A percentile compares a stretch with the other conserved stretches of the same genome.
These are phyloP conservation scores for Orbilia oligospora DNA, from an alignment of 2,329 filamentous ascomycete genomes.

Conservation along the genomic window DNA sequence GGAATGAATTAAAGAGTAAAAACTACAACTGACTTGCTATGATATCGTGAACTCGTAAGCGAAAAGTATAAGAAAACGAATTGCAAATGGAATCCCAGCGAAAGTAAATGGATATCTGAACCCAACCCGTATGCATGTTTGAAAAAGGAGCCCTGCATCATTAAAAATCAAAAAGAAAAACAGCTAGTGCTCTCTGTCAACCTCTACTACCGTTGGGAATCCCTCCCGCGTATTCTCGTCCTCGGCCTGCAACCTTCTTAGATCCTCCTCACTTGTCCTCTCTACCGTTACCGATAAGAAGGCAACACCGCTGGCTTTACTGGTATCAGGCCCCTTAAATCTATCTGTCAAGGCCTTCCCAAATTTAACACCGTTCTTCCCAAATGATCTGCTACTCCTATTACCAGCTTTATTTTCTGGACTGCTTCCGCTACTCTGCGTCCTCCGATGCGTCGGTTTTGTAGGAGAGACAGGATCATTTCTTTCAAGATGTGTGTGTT, in stretches of 20 bases:
- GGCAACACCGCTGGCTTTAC: constrained; percentile 9
- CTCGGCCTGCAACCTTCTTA: constrained; percentile 29
- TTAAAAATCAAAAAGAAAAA: not conserved
- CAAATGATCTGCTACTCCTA: constrained; percentile 28
- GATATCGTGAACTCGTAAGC: constrained; percentile 4
- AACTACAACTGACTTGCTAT: constrained; percentile 4
- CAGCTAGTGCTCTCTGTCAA: not conserved
- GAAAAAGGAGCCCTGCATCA: not conserved
- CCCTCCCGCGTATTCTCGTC: constrained; percentile 37
- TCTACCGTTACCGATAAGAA: constrained; percentile 55
- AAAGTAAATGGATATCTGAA: constrained; percentile 22
- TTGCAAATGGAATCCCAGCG: not conserved
- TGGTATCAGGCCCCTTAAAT: constrained; percentile 13
- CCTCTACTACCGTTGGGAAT: constrained; percentile 23
- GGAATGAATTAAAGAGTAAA: constrained; percentile 8
- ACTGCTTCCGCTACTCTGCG: constrained; percentile 10
- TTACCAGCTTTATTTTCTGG: constrained; percentile 24
- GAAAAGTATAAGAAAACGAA: not conserved
- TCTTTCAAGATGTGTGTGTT: constrained; percentile 20
- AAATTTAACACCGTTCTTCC: constrained; percentile 16
- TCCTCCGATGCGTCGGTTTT: constrained; percentile 1
- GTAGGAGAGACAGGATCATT: not conserved
- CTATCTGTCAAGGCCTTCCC: constrained; percentile 16
- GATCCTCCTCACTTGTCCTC: constrained; percentile 45
- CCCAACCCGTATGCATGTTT: constrained; percentile 12